Base-by-base conservation (phyloP, 2,329 filamentous ascomycete genomes). In the Chalara sp. region DNA sequence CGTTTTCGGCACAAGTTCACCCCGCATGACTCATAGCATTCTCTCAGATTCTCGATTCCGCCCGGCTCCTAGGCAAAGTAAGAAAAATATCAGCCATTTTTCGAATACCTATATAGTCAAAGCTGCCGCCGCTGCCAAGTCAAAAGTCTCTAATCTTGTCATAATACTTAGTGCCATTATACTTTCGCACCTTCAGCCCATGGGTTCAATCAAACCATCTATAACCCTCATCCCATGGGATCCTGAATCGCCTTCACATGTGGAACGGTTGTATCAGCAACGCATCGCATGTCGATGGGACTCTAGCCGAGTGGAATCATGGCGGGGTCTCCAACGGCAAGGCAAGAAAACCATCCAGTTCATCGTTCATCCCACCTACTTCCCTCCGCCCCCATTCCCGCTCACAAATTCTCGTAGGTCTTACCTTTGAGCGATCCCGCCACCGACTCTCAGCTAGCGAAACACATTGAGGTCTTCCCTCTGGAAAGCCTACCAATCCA, bases 211-310 rank as follows among this genome's bases (percentile, higher is more conserved):
- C 21, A 21, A 21, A 21, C 21, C 21, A 21, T 21, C 21, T 21
- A 37, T 72, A 11, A 44, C 63, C 49, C 64, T 76, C 39, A 61
- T 76, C 21, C 72, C 73, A 6, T 76, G 70, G 69, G 72, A 77
- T 51, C 61, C 69, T 7, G 58, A 56, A 12, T 70, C 65, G 43
- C 62, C 64, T 6, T 60, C 61, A n/a, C 73, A 76, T 49, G 60
- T 65, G 33, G 53, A 68, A 50, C 64, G 73, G 37, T 59, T 76
- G 59, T 61, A 66, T 39, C 64, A 69, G 31, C 73, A 76, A 58
- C 68, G 74, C 11, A 57, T 74, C 10, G 68, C 69, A 4, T 76
- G 73, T 53, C 71, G 72, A 12, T 76, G 73, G 73, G 64, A 68
- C 40, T 49, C 57, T 10, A 64, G 72, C 4, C 56, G 65, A 31